phyloP scores from a whole-genome alignment of 441 rosid species.

The Erodium texanum region DNA sequence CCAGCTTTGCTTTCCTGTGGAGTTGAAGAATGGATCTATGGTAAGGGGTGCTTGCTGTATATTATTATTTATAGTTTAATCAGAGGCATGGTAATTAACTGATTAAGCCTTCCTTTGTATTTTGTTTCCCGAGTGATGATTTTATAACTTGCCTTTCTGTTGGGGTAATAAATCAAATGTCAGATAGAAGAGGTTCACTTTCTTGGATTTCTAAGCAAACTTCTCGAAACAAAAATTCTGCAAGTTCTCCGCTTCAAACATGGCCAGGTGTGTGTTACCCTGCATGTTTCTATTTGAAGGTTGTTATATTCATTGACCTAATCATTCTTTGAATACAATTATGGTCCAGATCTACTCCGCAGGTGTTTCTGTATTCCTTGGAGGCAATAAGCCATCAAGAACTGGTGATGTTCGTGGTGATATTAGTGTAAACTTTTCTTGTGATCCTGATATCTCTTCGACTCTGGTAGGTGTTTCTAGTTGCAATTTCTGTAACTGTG shows the following conservation, averaged over 20 bases:
- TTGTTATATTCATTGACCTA: slow-evolving; percentile 16
- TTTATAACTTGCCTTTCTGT: no score
- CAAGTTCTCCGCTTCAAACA: slow-evolving; percentile 88
- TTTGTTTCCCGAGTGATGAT: background rate
- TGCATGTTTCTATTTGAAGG: slow-evolving; percentile 8
- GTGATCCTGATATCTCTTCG: slow-evolving; percentile 81
- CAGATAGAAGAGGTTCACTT: slow-evolving; percentile 81
- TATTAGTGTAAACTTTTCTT: slow-evolving; percentile 73
- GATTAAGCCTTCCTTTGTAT: slow-evolving; percentile 8
- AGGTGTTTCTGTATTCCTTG: slow-evolving; percentile 82
- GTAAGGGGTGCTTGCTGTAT: slow-evolving; percentile 30
- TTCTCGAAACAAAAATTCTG: slow-evolving; percentile 77
- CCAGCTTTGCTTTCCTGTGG: slow-evolving; percentile 89
- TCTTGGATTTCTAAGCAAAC: slow-evolving; percentile 76
- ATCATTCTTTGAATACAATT: slow-evolving; percentile 21
- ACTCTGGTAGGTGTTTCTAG: slow-evolving; percentile 47
- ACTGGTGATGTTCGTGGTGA: slow-evolving; percentile 84
- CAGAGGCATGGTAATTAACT: background rate
- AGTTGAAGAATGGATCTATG: slow-evolving; percentile 79
- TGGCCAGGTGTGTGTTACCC: slow-evolving; percentile 56
- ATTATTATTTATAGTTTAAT: slow-evolving; percentile 5
- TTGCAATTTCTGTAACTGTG: slow-evolving; percentile 8
- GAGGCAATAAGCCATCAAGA: slow-evolving; percentile 84
- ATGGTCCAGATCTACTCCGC: slow-evolving; percentile 74
- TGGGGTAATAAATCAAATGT: slow-evolving; percentile 17